Percentiles rank a stretch among this genome's conserved stretches.
phyloP scores from a whole-genome alignment of 169 alveolate genomes.

The Perkinsus marinus region DNA sequence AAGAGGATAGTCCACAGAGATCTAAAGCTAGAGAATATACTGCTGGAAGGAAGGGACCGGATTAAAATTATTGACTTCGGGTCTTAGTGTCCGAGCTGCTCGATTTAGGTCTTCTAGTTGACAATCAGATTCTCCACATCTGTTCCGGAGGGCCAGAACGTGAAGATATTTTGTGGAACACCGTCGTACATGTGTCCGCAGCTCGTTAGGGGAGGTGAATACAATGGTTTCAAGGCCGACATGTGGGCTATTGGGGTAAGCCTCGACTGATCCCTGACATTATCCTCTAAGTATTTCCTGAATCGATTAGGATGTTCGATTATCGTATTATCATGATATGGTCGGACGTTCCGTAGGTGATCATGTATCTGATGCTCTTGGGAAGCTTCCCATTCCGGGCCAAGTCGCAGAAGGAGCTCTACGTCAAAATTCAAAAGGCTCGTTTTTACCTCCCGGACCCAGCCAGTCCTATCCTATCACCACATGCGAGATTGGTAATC shows the following conservation, averaged over 20 bases:
- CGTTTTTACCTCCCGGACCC: constrained; percentile 19
- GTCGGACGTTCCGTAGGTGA: neutral
- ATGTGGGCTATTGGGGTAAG: constrained; percentile 56
- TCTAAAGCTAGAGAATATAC: constrained; percentile 43
- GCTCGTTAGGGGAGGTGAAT: constrained; percentile 47
- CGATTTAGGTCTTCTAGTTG: too few relatives aligned
- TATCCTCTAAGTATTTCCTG: too few relatives aligned
- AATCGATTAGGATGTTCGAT: too few relatives aligned
- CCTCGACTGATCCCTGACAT: too few relatives aligned
- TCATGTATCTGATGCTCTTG: constrained; percentile 35
- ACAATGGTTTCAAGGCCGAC: constrained; percentile 53
- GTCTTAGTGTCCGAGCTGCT: constrained; percentile 47
- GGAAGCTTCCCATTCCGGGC: constrained; percentile 52
- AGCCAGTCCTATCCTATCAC: neutral
- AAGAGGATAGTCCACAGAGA: constrained; percentile 36
- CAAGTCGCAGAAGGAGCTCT: constrained; percentile 33
- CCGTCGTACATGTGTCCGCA: constrained; percentile 73
- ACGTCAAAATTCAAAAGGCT: constrained; percentile 27
- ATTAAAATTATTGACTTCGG: constrained; percentile 70
- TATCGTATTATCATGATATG: too few relatives aligned
- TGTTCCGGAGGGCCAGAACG: constrained; percentile 21
- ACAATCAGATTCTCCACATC: neutral
- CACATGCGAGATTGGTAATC: constrained; percentile 5
- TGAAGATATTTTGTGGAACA: constrained; percentile 64
- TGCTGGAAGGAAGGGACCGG: constrained; percentile 36